phyloP scores from a whole-genome alignment of 768 basidiomycete genomes.

The Suillus discolor region DNA sequence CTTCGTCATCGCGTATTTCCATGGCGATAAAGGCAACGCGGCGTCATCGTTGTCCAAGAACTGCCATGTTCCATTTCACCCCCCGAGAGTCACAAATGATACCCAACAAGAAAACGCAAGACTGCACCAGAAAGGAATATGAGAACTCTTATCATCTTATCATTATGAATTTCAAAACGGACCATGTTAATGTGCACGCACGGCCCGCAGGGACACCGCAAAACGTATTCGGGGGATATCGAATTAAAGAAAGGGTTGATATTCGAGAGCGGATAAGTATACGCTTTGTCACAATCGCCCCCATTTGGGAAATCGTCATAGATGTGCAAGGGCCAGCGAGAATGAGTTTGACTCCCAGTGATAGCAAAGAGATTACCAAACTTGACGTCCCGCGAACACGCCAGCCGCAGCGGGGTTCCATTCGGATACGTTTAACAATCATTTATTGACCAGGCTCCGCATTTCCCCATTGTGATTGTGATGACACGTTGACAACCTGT shows the following conservation, averaged over 20 bases:
- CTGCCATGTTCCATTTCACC: neutral
- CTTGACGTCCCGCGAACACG: neutral
- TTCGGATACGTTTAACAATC: neutral
- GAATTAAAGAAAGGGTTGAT: neutral
- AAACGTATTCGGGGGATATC: neutral
- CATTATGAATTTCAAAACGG: neutral
- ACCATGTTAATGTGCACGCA: neutral
- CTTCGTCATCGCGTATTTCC: neutral
- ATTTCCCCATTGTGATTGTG: neutral
- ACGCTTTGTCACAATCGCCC: neutral
- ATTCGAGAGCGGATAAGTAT: neutral
- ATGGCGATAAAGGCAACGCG: neutral
- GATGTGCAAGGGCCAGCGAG: neutral
- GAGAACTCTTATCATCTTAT: neutral
- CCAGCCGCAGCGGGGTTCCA: neutral
- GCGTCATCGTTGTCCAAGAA: neutral
- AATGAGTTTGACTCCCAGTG: neutral
- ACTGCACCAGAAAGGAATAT: neutral
- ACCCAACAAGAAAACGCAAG: neutral
- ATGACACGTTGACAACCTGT: neutral
- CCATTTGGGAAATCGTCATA: neutral
- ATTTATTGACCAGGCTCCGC: neutral
- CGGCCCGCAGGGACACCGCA: neutral
- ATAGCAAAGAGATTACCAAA: neutral
- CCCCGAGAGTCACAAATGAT: neutral